Conservation (phyloP, 306 rosid species). For the Glycine soja region DNA sequence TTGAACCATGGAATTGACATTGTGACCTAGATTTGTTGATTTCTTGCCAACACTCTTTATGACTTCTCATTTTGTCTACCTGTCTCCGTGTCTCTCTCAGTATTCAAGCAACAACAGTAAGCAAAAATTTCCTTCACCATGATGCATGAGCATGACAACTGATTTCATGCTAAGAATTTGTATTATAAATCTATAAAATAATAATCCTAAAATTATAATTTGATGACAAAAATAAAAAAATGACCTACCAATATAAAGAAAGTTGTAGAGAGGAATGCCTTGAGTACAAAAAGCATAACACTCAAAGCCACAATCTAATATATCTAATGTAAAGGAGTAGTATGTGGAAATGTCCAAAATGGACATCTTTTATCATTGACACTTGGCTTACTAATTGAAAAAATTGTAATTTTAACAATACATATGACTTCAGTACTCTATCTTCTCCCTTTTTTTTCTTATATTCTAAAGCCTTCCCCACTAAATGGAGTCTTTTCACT, state of each 20-base stretch:
- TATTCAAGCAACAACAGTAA: neutral
- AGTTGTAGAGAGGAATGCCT: constrained; percentile 55
- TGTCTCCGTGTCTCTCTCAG: neutral
- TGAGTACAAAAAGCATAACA: constrained; percentile 66
- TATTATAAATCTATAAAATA: neutral
- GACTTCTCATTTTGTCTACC: neutral
- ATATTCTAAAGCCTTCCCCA: too few relatives aligned
- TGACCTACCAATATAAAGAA: constrained; percentile 52
- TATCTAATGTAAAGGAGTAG: too few relatives aligned
- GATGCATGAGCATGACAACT: constrained; percentile 17
- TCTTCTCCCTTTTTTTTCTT: too few relatives aligned
- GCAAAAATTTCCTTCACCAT: neutral
- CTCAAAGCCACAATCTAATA: constrained; percentile 65
- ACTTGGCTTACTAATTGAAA: too few relatives aligned
- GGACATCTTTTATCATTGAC: too few relatives aligned
- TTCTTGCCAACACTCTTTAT: neutral
- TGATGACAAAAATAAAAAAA: constrained; percentile 16
- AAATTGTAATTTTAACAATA: too few relatives aligned
- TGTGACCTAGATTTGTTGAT: neutral
- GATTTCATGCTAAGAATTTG: constrained; percentile 27
- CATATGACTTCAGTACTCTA: too few relatives aligned
- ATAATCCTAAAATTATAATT: constrained; percentile 31
- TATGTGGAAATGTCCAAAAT: too few relatives aligned
- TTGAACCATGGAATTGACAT: constrained; percentile 3
- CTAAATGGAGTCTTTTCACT: too few relatives aligned